Conservation (phyloP, 2,329 filamentous ascomycete genomes). For the Chaetomium globosum region DNA sequence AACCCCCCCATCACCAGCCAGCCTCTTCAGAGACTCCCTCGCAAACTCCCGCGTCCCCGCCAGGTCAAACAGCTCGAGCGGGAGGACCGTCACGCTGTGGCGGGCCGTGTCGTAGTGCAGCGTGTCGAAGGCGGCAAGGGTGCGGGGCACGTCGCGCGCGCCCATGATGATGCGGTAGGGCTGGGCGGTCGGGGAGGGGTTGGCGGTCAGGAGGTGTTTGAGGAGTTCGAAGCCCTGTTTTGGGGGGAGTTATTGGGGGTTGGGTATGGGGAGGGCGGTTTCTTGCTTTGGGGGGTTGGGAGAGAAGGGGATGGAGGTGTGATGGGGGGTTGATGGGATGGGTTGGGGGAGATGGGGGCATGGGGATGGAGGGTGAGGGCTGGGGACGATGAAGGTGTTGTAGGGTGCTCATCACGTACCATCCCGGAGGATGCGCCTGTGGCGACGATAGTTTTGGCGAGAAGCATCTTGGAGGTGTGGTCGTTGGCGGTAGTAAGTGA, state of each 20-base stretch:
- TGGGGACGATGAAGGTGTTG: background rate
- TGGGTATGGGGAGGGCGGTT: too few species aligned
- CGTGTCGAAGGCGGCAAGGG: constrained; percentile 48
- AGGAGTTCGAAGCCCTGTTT: constrained; percentile 57
- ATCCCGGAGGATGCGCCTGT: constrained; percentile 55
- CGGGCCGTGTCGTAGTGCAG: constrained; percentile 47
- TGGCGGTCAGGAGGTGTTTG: constrained; percentile 52
- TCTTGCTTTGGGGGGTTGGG: too few species aligned
- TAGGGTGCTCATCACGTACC: constrained; percentile 39
- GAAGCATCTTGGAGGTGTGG: constrained; percentile 21
- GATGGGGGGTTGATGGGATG: background rate
- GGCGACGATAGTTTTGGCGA: constrained; percentile 53
- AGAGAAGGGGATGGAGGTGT: too few species aligned
- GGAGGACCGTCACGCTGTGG: constrained; percentile 51
- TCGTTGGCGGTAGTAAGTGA: background rate
- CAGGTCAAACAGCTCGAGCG: constrained; percentile 53
- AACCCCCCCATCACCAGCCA: constrained; percentile 41
- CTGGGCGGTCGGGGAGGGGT: constrained; percentile 42
- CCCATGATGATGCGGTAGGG: constrained; percentile 54
- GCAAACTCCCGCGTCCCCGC: constrained; percentile 52
- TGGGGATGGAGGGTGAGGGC: background rate
- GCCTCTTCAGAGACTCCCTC: constrained; percentile 45
- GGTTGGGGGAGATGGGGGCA: too few species aligned
- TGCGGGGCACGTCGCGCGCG: constrained; percentile 48
- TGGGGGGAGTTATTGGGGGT: too few species aligned